Evolutionary conservation across 768 basidiomycete species (phyloP), one percentile per base, ranked within the genome.

Genomic region (Pholiota molesta): DNA sequence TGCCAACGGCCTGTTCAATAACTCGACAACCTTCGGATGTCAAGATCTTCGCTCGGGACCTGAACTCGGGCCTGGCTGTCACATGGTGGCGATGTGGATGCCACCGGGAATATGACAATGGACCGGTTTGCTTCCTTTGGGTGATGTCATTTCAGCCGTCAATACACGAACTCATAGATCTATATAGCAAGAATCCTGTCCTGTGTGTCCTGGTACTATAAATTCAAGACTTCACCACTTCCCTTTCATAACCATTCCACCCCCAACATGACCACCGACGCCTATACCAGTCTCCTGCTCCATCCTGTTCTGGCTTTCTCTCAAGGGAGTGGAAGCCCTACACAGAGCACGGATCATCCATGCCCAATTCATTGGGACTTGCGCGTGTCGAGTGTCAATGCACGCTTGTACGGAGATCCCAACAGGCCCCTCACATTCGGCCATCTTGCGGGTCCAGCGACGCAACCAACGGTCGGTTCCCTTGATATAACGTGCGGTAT

Each of bases 401-500:
- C 52, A 8, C 59, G 53, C 21, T 19, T 55, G 14, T n/a, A 39
- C 21, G 39, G 60, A 9, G 63, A 65, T 8, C 66, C 69, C 16
- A 68, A 72, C 13, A 55, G 68, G 16, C 42, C 68, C 0, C 65
- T 77, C 28, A 64, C 74, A 13, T 60, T 71, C 9, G 60, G 73
- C 42, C 72, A 80, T 17, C 74, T 85, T 51, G 62, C 69, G 2
- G 76, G 79, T 52, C 72, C 63, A 53, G 86, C 82, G 2, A 85
- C 83, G 2, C 45, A 54, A 13, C 86, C 86, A 0, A 71, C 77
- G 3, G 68, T 80, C 35, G 49, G 64, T 33, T 62, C 64, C n/a
- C 72, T 88, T 23, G 69, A 67, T 49, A 65, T 88, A 61, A 69
- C 74, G 11, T 86, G 83, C 62, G 84, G 79, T 23, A 66, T 86